Percentiles rank a stretch among this genome's conserved stretches.
phyloP scores from a whole-genome alignment of 2,329 filamentous ascomycete species.

The Nothophoma quercina region DNA sequence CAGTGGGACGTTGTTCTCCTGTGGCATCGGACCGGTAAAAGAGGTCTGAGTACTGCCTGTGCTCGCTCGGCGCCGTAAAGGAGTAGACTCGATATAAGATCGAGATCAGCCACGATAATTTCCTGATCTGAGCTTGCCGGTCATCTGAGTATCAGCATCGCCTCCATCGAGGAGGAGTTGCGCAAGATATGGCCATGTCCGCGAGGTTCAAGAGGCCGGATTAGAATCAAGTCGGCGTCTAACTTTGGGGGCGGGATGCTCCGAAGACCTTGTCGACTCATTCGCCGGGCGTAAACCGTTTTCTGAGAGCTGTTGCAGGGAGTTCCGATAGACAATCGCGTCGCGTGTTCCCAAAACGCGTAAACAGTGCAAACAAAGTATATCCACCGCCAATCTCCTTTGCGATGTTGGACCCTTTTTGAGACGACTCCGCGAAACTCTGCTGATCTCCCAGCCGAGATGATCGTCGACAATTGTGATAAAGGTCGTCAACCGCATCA shows the following conservation, averaged over 20 bases:
- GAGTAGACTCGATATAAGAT: constrained; percentile 27
- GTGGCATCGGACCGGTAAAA: constrained; percentile 4
- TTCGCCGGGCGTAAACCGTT: background rate
- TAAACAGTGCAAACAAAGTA: constrained; percentile 14
- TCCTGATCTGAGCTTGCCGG: constrained; percentile 4
- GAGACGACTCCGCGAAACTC: constrained; percentile 2
- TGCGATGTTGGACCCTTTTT: constrained; percentile 6
- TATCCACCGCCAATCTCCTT: constrained; percentile 18
- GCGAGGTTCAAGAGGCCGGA: constrained; percentile 1
- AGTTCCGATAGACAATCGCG: background rate
- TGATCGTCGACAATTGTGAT: constrained; percentile 16
- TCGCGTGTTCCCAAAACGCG: constrained; percentile 10
- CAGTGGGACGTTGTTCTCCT: background rate
- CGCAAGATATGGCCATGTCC: background rate
- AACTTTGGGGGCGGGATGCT: constrained; percentile 5
- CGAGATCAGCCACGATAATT: constrained; percentile 22
- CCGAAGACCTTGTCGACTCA: background rate
- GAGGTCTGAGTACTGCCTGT: constrained; percentile 17
- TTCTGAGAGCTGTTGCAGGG: background rate
- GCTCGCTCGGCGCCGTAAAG: constrained; percentile 27
- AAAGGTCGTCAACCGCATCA: constrained; percentile 15
- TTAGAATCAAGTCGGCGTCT: constrained; percentile 6
- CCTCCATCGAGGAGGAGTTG: background rate
- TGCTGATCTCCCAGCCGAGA: constrained; percentile 10
- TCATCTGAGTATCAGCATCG: background rate